Percentiles rank a stretch among this genome's conserved stretches.
Conservation (phyloP, 768 basidiomycete species). For the Dacryopinax primogenitus region DNA sequence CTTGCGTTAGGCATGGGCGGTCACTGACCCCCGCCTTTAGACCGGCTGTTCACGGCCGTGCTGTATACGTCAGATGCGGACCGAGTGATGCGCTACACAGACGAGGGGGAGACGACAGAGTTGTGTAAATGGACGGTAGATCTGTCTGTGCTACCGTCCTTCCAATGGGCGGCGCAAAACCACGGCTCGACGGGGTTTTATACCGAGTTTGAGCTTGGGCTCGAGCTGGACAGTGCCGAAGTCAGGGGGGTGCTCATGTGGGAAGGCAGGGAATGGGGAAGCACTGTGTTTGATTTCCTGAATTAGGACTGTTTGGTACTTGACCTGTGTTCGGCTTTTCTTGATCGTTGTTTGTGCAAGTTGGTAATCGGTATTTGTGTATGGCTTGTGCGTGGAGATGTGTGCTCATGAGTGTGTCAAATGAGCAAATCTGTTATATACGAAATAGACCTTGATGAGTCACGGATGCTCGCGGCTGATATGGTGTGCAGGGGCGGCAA, state of each 20-base stretch:
- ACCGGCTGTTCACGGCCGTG: conserved; percentile 69
- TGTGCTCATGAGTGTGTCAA: too few relatives aligned
- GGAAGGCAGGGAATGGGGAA: conserved; percentile 68
- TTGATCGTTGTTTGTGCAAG: too few relatives aligned
- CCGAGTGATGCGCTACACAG: conserved; percentile 66
- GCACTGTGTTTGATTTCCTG: conserved; percentile 49
- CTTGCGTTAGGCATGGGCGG: conserved; percentile 6
- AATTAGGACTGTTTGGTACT: too few relatives aligned
- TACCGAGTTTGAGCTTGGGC: conserved; percentile 72
- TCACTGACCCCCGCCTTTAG: conserved; percentile 28
- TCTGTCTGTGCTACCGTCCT: conserved; percentile 60
- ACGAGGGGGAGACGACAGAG: conserved; percentile 37
- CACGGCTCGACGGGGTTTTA: conserved; percentile 57
- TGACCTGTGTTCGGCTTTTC: too few relatives aligned
- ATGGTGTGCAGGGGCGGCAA: too few relatives aligned
- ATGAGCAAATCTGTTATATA: too few relatives aligned
- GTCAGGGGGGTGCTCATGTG: conserved; percentile 68
- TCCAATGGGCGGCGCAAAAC: conserved; percentile 54
- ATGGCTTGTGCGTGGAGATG: too few relatives aligned
- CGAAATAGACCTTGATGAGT: too few relatives aligned
- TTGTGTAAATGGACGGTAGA: conserved; percentile 61
- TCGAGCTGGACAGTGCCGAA: conserved; percentile 76
- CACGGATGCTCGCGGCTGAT: too few relatives aligned
- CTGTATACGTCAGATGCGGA: conserved; percentile 67
- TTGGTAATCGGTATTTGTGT: too few relatives aligned